A percentile compares a stretch with the other conserved stretches of the same genome.
These are phyloP conservation scores for Avena eriantha DNA, from an alignment of 176 grass and related monocot species.

Conservation along the genomic window DNA sequence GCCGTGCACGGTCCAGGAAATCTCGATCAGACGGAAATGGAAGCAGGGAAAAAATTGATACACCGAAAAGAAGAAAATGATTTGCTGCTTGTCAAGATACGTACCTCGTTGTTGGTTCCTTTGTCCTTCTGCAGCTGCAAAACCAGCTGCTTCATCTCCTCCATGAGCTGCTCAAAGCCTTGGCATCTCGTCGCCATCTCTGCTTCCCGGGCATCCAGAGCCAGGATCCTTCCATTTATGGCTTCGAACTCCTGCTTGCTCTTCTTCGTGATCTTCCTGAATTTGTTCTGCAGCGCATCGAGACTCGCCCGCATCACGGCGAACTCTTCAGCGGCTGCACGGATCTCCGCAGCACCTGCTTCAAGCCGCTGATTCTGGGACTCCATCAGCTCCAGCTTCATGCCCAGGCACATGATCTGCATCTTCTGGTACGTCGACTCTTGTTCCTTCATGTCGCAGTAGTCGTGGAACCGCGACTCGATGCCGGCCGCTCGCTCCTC, in stretches of 20 bases:
- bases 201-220: slow-evolving; percentile 53
- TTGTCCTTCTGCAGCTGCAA: slow-evolving; percentile 58
- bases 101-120: slow-evolving; percentile 41
- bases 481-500: slow-evolving; percentile 53
- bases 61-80: neutral
- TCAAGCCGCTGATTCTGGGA: slow-evolving; percentile 70
- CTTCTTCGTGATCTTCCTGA: slow-evolving; percentile 51
- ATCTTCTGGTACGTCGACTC: slow-evolving; percentile 83
- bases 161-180: slow-evolving; percentile 52
- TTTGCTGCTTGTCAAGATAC: neutral
- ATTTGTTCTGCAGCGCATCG: slow-evolving; percentile 45
- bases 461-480: slow-evolving; percentile 64
- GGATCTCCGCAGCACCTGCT: slow-evolving; percentile 34
- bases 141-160: slow-evolving; percentile 58
- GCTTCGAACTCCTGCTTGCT: slow-evolving; percentile 41
- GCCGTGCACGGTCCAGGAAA: neutral
- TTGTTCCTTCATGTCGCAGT: slow-evolving; percentile 68
- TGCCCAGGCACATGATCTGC: slow-evolving; percentile 86
- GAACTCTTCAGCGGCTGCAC: slow-evolving; percentile 32
- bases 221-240: slow-evolving; percentile 43
- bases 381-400: slow-evolving; percentile 82
- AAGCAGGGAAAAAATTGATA: neutral
- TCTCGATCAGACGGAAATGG: neutral
- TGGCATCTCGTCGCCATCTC: slow-evolving; percentile 46
- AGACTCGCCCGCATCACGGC: slow-evolving; percentile 43